These are phyloP conservation scores for Suillus plorans DNA, from an alignment of 768 basidiomycete species.

Conservation along the genomic window DNA sequence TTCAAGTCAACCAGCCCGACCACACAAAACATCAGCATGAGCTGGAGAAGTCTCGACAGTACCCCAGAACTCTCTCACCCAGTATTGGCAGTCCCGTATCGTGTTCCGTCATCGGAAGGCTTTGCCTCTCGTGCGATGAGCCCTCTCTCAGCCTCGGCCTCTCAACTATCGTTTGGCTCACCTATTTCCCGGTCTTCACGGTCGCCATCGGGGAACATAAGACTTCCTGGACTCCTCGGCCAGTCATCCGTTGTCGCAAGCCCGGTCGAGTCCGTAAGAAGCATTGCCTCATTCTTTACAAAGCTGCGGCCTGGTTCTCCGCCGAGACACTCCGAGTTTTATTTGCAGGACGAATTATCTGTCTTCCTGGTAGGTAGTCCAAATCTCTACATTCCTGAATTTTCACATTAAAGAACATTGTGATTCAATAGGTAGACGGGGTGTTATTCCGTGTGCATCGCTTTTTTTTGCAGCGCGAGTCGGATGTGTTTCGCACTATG, in stretches of 20 bases:
- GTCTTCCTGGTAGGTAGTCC: slow-evolving; percentile 18
- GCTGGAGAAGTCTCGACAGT: slow-evolving; percentile 10
- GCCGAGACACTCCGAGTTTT: slow-evolving; percentile 17
- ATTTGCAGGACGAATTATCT: slow-evolving; percentile 20
- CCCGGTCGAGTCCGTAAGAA: slow-evolving; percentile 7
- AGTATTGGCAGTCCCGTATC: slow-evolving; percentile 4
- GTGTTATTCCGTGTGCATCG: slow-evolving; percentile 41
- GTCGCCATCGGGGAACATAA: background rate
- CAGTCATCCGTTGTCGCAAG: slow-evolving; percentile 3
- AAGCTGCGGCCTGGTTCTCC: background rate
- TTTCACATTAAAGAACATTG: too few species aligned
- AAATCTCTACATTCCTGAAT: background rate
- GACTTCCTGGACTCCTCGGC: slow-evolving; percentile 5
- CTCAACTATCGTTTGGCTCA: slow-evolving; percentile 6
- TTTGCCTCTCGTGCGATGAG: slow-evolving; percentile 7
- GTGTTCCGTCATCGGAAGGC: slow-evolving; percentile 3
- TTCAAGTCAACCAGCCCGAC: background rate
- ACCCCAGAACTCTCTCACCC: slow-evolving; percentile 1
- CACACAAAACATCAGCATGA: background rate
- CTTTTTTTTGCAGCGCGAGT: slow-evolving; percentile 38
- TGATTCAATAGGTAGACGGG: slow-evolving; percentile 33
- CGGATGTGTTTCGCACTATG: slow-evolving; percentile 38
- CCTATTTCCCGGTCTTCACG: slow-evolving; percentile 2
- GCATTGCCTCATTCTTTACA: slow-evolving; percentile 9
- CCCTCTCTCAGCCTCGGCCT: slow-evolving; percentile 4